phyloP scores from a whole-genome alignment of 192 early-diverging fungal species.

The Fimicolochytrium jonesii region DNA sequence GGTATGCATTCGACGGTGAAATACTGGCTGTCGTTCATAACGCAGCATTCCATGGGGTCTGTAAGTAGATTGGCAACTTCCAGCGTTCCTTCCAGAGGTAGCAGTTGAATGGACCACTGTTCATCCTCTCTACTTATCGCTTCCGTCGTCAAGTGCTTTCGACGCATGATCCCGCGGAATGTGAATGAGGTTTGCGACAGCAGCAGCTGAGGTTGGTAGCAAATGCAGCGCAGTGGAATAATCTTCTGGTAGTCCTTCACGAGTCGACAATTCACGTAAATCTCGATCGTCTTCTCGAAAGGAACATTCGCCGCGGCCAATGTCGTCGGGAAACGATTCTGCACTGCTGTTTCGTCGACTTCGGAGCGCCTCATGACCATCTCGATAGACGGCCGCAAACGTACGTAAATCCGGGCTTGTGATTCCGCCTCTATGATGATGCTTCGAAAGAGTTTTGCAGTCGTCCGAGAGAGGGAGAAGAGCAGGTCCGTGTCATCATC shows the following conservation, averaged over 20 bases:
- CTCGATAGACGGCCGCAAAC: constrained; percentile 47
- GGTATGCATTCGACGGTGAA: constrained; percentile 57
- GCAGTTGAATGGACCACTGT: constrained; percentile 50
- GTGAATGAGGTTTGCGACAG: constrained; percentile 30
- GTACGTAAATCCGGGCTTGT: constrained; percentile 63
- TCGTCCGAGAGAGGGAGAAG: constrained; percentile 72
- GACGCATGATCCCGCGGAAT: constrained; percentile 30
- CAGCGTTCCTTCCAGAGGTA: constrained; percentile 36
- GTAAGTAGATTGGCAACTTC: constrained; percentile 52
- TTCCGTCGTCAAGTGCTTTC: constrained; percentile 3
- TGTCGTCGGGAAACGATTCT: constrained; percentile 15
- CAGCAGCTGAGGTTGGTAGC: constrained; percentile 52
- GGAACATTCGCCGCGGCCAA: constrained; percentile 47
- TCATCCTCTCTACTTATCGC: constrained; percentile 32
- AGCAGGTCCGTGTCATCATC: constrained; percentile 66
- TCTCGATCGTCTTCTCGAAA: constrained; percentile 66
- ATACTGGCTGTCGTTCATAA: constrained; percentile 70
- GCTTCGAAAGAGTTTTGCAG: constrained; percentile 65
- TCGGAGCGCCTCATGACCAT: constrained; percentile 14
- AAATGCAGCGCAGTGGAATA: constrained; percentile 58
- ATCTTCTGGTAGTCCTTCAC: constrained; percentile 79
- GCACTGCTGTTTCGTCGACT: background rate
- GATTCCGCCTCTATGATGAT: constrained; percentile 64
- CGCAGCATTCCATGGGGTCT: constrained; percentile 57
- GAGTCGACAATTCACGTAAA: constrained; percentile 73